Evolutionary conservation across 1,284 basidiomycete species (phyloP).

Genomic region (Stereum hirsutum): DNA sequence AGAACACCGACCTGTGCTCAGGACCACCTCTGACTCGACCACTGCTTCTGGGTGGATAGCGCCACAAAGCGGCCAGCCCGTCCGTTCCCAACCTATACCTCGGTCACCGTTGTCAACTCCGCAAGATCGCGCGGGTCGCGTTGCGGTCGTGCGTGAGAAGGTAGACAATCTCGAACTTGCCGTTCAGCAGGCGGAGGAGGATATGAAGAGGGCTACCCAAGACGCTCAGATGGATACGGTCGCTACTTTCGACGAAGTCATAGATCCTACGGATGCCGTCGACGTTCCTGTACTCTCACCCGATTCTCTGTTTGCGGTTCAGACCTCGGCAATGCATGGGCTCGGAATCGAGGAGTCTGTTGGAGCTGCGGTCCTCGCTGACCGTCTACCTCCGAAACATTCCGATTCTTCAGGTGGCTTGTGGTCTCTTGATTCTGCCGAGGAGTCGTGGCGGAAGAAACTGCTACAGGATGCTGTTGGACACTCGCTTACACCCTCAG

Average conservation of each 20-base stretch:
- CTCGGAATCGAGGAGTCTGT: conserved; percentile 63
- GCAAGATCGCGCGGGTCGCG: conserved; percentile 30
- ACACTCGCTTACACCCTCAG: conserved; percentile 59
- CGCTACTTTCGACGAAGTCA: conserved; percentile 37
- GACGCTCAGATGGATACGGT: conserved; percentile 22
- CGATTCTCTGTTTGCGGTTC: conserved; percentile 62
- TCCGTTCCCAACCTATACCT: conserved; percentile 32
- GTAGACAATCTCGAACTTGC: conserved; percentile 60
- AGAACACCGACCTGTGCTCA: conserved; percentile 33
- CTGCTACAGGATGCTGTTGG: conserved; percentile 65
- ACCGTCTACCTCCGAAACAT: conserved; percentile 57
- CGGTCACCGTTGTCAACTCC: conserved; percentile 13
- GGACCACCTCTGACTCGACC: conserved; percentile 56
- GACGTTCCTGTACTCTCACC: conserved; percentile 59
- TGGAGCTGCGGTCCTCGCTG: conserved; percentile 62
- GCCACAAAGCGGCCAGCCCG: too few species aligned
- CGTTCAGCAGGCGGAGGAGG: conserved; percentile 63
- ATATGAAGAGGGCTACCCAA: conserved; percentile 37
- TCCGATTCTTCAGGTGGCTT: conserved; percentile 46
- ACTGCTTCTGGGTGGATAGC: conserved; percentile 29
- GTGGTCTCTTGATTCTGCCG: conserved; percentile 42
- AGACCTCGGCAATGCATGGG: conserved; percentile 59
- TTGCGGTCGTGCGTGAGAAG: conserved; percentile 73
- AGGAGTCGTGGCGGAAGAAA: conserved; percentile 62
- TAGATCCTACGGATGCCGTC: conserved; percentile 76